Percentiles rank a stretch among this genome's conserved stretches.
These are phyloP conservation scores for Barnettozyma sucrosica DNA, from an alignment of 805 yeast species.

Conservation along the genomic window DNA sequence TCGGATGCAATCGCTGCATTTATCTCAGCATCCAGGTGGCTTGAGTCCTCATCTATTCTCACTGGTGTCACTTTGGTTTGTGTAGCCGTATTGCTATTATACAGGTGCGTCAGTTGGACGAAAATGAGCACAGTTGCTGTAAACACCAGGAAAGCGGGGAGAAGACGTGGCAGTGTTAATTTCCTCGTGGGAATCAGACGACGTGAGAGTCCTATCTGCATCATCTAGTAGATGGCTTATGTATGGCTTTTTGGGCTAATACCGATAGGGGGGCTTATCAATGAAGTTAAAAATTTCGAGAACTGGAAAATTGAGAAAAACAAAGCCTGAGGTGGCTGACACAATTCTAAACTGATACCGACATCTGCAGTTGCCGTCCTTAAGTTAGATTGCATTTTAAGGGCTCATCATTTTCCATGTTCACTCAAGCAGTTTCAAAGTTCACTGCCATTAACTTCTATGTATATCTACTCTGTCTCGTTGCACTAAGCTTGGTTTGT, in stretches of 20 bases:
- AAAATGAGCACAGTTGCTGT: neutral
- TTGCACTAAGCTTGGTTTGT: too few species aligned
- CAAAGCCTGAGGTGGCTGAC: too few species aligned
- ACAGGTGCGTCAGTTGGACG: neutral
- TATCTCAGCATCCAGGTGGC: neutral
- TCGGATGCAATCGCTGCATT: neutral
- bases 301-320: too few species aligned
- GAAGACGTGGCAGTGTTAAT: neutral
- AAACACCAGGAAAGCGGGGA: neutral
- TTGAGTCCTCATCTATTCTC: neutral
- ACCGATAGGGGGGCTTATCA: neutral
- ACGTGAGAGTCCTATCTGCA: neutral
- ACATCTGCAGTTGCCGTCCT: too few species aligned
- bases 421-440: too few species aligned
- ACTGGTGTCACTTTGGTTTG: neutral
- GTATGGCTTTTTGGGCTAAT: neutral
- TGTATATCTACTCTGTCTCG: too few species aligned
- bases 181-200: neutral
- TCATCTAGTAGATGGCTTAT: neutral
- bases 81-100: neutral
- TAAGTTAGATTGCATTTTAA: too few species aligned
- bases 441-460: too few species aligned
- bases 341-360: too few species aligned
- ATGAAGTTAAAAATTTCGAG: too few species aligned
- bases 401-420: too few species aligned